These are phyloP conservation scores for Tuber umbilicatum DNA, from an alignment of 495 filamentous ascomycete genomes.

Conservation along the genomic window DNA sequence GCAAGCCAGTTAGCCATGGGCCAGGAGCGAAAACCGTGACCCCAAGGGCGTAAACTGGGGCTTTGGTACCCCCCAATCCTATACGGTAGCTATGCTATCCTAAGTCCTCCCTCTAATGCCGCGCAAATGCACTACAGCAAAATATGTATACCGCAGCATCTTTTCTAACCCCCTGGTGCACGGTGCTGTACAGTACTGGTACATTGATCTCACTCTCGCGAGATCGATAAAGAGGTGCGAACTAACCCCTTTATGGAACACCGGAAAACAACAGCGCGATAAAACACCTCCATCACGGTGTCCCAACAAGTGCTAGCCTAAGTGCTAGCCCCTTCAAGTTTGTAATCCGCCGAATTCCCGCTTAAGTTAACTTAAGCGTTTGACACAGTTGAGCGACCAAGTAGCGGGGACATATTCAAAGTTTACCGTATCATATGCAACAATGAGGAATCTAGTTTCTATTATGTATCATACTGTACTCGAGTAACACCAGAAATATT, in stretches of 20 bases:
- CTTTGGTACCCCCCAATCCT: constrained; percentile 44
- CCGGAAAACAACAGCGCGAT: constrained; percentile 44
- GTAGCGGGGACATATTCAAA: neutral
- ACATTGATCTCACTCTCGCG: constrained; percentile 9
- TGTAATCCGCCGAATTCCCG: constrained; percentile 36
- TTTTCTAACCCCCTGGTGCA: constrained; percentile 21
- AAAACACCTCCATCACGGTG: constrained; percentile 41
- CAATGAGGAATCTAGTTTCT: neutral
- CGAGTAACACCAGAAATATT: neutral
- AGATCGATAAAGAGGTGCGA: constrained; percentile 18
- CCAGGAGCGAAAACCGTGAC: constrained; percentile 44
- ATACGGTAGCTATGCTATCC: constrained; percentile 46
- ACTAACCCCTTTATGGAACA: constrained; percentile 42
- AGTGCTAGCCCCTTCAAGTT: constrained; percentile 42
- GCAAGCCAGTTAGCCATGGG: neutral
- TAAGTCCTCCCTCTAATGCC: constrained; percentile 26
- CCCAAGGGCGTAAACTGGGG: constrained; percentile 43
- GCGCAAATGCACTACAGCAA: neutral
- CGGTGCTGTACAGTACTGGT: constrained; percentile 9
- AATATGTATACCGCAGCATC: no score
- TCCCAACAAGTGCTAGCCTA: constrained; percentile 40
- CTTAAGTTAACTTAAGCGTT: neutral
- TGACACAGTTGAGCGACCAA: neutral
- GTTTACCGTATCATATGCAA: neutral
- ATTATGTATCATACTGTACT: neutral